Base-by-base conservation (phyloP, 305 asterid genomes). In the Andrographis paniculata region DNA sequence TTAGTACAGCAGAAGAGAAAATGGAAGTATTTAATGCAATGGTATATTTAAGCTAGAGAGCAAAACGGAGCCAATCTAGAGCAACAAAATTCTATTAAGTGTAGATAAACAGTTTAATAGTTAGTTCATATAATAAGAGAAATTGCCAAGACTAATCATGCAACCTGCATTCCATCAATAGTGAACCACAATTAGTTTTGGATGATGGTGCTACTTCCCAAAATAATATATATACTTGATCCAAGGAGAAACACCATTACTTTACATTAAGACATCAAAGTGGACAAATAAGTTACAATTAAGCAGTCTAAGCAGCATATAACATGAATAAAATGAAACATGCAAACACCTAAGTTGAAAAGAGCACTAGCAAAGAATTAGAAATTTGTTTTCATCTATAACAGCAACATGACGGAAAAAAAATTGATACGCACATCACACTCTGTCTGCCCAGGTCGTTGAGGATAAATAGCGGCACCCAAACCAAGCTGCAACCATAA, bases 401-500 rank as follows among this genome's bases (percentile, higher is more conserved):
- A 13, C 13, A 55, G 33, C 18, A 36, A 33, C 17, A 42, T 14
- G 36, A n/a, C n/a, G 38, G 23, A 48, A 61, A 49, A 42, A 45
- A 48, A 43, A 48, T 46, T 46, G 60, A 57, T 51, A 77, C 95
- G 52, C 64, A 89, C 98, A 64, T 85, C 95, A 65, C 98, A 89
- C 68, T 74, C 98, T 24, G 16, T 59, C 61, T 82, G 82, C 63
- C 94, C 95, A 45, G 88, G 95, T 68, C 98, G 79, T 62, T 89
- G 98, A 36, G 95, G 95, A 63, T 72, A 82, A 58, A 85, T 36
- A 51, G 75, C 33, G 21, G 80, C 43, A 45, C 59, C 72, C 71
- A 82, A 65, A 45, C 82, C 98, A 62, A 79, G 73, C 94, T 85
- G 91, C 77, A 70, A 64, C 38, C 59, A 65, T 52, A 65, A 73